Evolutionary conservation across 352 stramenopile species (phyloP).

Genomic region (Globisporangium camurandrum): DNA sequence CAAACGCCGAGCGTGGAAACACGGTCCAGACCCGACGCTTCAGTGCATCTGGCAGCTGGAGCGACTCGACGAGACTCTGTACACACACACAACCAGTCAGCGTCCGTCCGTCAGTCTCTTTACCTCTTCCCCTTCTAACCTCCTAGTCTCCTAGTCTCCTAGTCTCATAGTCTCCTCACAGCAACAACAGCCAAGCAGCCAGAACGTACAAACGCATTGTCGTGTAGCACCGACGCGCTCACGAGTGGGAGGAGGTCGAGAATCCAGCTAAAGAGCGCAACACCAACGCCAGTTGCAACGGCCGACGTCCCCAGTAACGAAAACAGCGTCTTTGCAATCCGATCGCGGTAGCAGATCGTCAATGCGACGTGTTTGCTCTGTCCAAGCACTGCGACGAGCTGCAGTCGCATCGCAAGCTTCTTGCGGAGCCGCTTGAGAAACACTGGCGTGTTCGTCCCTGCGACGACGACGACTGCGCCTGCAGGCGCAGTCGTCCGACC

Average conservation of each 20-base stretch:
- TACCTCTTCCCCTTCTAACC: no score
- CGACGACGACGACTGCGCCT: background rate
- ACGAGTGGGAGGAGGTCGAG: constrained; percentile 77
- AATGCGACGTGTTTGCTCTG: constrained; percentile 69
- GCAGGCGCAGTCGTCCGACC: background rate
- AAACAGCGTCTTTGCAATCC: constrained; percentile 80
- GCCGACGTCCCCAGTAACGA: constrained; percentile 62
- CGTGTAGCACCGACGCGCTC: constrained; percentile 61
- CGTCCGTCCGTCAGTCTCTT: no score
- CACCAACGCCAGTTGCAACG: constrained; percentile 39
- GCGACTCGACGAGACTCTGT: constrained; percentile 61
- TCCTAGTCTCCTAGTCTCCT: no score
- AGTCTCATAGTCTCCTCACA: no score
- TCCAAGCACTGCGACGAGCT: constrained; percentile 67
- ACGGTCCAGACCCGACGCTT: constrained; percentile 64
- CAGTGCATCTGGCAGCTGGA: constrained; percentile 48
- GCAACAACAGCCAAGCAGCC: background rate
- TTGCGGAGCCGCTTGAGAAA: constrained; percentile 54
- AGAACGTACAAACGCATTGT: constrained; percentile 69
- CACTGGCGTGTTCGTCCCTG: background rate
- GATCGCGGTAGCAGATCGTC: constrained; percentile 79
- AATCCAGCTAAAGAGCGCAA: constrained; percentile 85
- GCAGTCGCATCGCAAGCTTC: constrained; percentile 70
- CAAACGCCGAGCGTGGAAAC: constrained; percentile 43
- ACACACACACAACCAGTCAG: constrained; percentile 3